phyloP scores from a whole-genome alignment of 495 filamentous ascomycete species.

The Penicillium pulvis region DNA sequence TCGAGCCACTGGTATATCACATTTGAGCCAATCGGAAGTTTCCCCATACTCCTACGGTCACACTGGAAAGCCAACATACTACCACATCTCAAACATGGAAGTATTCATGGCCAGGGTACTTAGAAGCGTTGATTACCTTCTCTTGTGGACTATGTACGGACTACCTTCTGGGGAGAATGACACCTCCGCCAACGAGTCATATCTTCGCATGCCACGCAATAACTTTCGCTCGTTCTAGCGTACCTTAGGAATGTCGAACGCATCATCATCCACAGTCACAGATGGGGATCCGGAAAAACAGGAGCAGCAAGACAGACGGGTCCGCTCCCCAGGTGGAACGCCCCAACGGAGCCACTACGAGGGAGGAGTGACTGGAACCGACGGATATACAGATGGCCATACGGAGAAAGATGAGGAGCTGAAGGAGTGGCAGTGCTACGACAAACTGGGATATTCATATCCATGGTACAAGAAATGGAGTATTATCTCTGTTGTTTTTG shows the following conservation, averaged over 20 bases:
- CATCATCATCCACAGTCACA: slow-evolving; percentile 3
- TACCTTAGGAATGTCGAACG: slow-evolving; percentile 16
- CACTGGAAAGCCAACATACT: background rate
- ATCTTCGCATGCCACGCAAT: slow-evolving; percentile 4
- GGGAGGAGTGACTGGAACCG: slow-evolving; percentile 14
- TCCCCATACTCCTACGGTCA: background rate
- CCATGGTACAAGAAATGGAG: slow-evolving; percentile 72
- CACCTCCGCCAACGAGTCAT: slow-evolving; percentile 5
- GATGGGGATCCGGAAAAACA: slow-evolving; percentile 31
- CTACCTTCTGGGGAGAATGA: slow-evolving; percentile 4
- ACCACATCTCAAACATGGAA: background rate
- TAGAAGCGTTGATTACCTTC: background rate
- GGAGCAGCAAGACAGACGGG: slow-evolving; percentile 12
- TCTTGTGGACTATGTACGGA: background rate
- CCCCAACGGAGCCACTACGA: slow-evolving; percentile 8
- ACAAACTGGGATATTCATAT: slow-evolving; percentile 66
- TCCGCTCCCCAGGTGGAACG: slow-evolving; percentile 19
- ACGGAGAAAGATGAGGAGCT: slow-evolving; percentile 51
- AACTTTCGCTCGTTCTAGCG: background rate
- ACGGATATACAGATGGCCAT: slow-evolving; percentile 35
- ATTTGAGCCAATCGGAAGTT: slow-evolving; percentile 5
- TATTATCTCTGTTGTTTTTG: slow-evolving; percentile 72
- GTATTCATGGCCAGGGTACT: background rate
- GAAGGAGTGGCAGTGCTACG: slow-evolving; percentile 61
- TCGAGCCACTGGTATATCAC: slow-evolving; percentile 24